Base-by-base conservation (phyloP, 1,139 yeast genomes). In the Sugiyamaella castrensis region DNA sequence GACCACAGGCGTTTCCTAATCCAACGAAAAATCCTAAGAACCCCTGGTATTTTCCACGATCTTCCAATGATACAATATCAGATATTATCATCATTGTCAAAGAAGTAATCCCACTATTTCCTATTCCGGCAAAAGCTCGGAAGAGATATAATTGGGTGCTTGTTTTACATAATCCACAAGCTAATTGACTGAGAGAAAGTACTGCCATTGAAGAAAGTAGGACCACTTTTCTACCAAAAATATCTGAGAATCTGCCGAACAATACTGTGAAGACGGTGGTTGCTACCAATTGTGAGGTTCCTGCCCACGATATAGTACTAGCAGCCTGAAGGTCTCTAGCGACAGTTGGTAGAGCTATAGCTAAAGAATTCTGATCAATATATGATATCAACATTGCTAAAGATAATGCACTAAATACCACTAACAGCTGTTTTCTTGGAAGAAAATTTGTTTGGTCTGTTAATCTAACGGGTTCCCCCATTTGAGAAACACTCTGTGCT, bases 1-100 rank as follows among this genome's bases (percentile, higher is more conserved):
- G 85, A 0, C 84, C 85, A 11, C 76, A 55, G 1, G 77, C 77
- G 47, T 75, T 73, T 1, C 84, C 83, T 9, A 79, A 54, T 0
- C 82, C 82, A 29, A 79, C 71, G 44, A 70, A 66, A 0, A 78
- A 63, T 1, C 82, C 83, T 30, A 79, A 46, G 69, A 60, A 52
- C 10, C 81, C 81, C 62, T 75, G 77, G 57, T 70, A 77, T 19
- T 73, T 61, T 10, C 80, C 79, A 49, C 81, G 65, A 34, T 76
- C 73, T 40, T 73, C 66, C 13, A 77, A 63, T 1, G 80, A 70
- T 24, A 78, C 77, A 19, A 76, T 66, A 58, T 77, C 82, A 43
- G 77, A 71, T 9, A 75, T 73, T 15, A 76, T 67, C 40, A 77
- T 74, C 62, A 72, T 72, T 7, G 75, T 67, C 42, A 76, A 65